phyloP scores from a whole-genome alignment of 2,329 filamentous ascomycete species.

The Fusarium mexicanum region DNA sequence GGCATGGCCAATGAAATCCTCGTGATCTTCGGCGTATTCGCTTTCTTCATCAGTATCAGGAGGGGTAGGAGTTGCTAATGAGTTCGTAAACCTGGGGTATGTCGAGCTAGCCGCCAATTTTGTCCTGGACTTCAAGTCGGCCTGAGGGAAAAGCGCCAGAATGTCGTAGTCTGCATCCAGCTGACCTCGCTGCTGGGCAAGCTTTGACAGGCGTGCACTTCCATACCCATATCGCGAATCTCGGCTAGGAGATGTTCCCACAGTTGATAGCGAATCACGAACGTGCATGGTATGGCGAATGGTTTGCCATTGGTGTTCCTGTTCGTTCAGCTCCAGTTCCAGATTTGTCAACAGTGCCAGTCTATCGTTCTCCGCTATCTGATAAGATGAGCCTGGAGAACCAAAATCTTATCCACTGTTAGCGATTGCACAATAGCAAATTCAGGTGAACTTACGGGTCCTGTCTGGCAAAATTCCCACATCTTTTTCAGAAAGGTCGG shows the following conservation, averaged over 20 bases:
- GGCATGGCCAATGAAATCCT: slow-evolving; percentile 23
- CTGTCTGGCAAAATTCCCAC: slow-evolving; percentile 46
- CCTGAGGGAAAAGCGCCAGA: slow-evolving; percentile 24
- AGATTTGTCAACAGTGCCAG: slow-evolving; percentile 65
- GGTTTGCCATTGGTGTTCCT: slow-evolving; percentile 68
- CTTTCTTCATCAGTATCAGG: slow-evolving; percentile 60
- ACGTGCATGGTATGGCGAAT: slow-evolving; percentile 61
- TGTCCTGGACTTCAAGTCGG: slow-evolving; percentile 17
- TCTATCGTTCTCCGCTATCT: slow-evolving; percentile 49
- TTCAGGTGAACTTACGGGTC: slow-evolving; percentile 9
- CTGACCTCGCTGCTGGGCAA: slow-evolving; percentile 29
- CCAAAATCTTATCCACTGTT: slow-evolving; percentile 13
- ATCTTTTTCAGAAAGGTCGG: slow-evolving; percentile 51
- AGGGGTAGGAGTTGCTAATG: slow-evolving; percentile 54
- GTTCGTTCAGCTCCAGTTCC: slow-evolving; percentile 69
- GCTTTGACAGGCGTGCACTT: slow-evolving; percentile 20
- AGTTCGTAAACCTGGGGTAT: slow-evolving; percentile 27
- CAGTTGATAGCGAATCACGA: slow-evolving; percentile 61
- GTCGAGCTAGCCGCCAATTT: slow-evolving; percentile 19
- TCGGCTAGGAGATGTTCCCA: slow-evolving; percentile 46
- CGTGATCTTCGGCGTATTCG: slow-evolving; percentile 45
- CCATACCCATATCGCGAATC: slow-evolving; percentile 36
- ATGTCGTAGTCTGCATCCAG: slow-evolving; percentile 27
- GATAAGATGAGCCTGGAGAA: slow-evolving; percentile 31
- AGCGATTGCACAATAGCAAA: slow-evolving; percentile 4